Percentiles rank a stretch among this genome's conserved stretches.
Conservation (phyloP, 1,139 yeast genomes). For the Saccharomyces uvarum region DNA sequence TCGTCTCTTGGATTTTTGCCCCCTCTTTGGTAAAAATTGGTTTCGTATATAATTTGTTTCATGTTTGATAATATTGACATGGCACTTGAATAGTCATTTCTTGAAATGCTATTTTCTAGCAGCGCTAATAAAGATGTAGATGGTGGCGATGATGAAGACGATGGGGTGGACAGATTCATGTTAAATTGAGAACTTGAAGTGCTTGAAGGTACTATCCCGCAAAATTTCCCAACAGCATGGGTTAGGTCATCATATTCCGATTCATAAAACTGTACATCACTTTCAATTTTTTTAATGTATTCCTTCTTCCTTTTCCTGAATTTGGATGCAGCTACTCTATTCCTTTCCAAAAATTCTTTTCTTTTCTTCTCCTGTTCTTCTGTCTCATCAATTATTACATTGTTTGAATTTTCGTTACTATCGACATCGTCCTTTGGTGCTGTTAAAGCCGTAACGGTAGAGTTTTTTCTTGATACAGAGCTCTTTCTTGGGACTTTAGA, state of each 20-base stretch:
- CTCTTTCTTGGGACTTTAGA: slow-evolving; percentile 1
- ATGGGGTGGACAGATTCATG: not conserved
- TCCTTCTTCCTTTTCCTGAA: slow-evolving; percentile 94
- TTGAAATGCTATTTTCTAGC: slow-evolving; percentile 20
- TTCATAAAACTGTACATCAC: slow-evolving; percentile 60
- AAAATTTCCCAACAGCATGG: slow-evolving; percentile 14
- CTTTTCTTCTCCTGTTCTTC: slow-evolving; percentile 58
- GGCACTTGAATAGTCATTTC: slow-evolving; percentile 20
- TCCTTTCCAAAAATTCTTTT: slow-evolving; percentile 76
- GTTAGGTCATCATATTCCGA: slow-evolving; percentile 64
- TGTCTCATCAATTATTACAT: slow-evolving; percentile 15
- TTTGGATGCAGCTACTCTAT: slow-evolving; percentile 90
- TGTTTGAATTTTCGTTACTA: slow-evolving; percentile 11
- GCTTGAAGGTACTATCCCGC: slow-evolving; percentile 12
- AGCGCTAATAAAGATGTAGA: slow-evolving; percentile 16
- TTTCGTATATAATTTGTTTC: slow-evolving; percentile 18
- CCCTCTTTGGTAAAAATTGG: slow-evolving; percentile 22
- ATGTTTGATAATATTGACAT: slow-evolving; percentile 19
- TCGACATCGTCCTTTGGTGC: slow-evolving; percentile 3
- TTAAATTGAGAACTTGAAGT: not conserved
- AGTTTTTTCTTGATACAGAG: not conserved
- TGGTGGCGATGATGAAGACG: slow-evolving; percentile 8
- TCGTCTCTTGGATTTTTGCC: slow-evolving; percentile 18
- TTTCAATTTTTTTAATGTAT: slow-evolving; percentile 75
- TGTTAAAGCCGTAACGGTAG: not conserved